These are phyloP conservation scores for Leucocoprinus birnbaumii DNA, from an alignment of 768 basidiomycete genomes.

Conservation along the genomic window DNA sequence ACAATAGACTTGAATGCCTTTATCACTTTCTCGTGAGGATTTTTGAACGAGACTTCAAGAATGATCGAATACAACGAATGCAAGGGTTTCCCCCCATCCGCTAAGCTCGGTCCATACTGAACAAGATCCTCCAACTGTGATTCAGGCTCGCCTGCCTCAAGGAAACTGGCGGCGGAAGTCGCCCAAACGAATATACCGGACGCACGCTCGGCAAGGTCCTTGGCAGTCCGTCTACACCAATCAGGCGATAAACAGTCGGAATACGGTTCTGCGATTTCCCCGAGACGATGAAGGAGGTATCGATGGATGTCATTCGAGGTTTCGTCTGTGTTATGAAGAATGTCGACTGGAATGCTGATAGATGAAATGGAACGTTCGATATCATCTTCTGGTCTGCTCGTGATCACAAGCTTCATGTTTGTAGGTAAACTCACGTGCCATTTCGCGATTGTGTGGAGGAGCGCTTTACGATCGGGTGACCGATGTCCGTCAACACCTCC, in stretches of 20 bases:
- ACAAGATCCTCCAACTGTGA: slow-evolving; percentile 13
- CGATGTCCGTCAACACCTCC: slow-evolving; percentile 15
- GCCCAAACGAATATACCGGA: slow-evolving; percentile 29
- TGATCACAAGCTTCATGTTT: slow-evolving; percentile 23
- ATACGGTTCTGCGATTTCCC: too few relatives aligned
- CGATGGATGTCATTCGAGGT: slow-evolving; percentile 21
- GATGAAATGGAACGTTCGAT: slow-evolving; percentile 12
- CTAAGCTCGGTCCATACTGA: slow-evolving; percentile 11
- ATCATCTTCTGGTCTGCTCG: slow-evolving; percentile 19
- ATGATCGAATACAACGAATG: slow-evolving; percentile 15
- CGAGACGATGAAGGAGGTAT: slow-evolving; percentile 17
- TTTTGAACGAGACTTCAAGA: neutral
- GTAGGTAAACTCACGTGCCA: slow-evolving; percentile 16
- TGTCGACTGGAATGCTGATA: slow-evolving; percentile 14
- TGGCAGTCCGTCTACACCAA: slow-evolving; percentile 19
- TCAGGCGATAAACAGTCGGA: slow-evolving; percentile 2
- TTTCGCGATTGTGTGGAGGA: slow-evolving; percentile 18
- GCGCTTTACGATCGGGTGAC: slow-evolving; percentile 14
- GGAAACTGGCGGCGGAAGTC: slow-evolving; percentile 17
- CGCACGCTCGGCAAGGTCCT: slow-evolving; percentile 20
- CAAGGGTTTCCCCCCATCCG: neutral
- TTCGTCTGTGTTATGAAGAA: slow-evolving; percentile 16
- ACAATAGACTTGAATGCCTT: slow-evolving; percentile 16
- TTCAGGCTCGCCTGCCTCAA: slow-evolving; percentile 17
- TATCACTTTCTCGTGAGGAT: neutral